Conservation (phyloP, 2,329 filamentous ascomycete genomes). For the Penicillium vulpinum region DNA sequence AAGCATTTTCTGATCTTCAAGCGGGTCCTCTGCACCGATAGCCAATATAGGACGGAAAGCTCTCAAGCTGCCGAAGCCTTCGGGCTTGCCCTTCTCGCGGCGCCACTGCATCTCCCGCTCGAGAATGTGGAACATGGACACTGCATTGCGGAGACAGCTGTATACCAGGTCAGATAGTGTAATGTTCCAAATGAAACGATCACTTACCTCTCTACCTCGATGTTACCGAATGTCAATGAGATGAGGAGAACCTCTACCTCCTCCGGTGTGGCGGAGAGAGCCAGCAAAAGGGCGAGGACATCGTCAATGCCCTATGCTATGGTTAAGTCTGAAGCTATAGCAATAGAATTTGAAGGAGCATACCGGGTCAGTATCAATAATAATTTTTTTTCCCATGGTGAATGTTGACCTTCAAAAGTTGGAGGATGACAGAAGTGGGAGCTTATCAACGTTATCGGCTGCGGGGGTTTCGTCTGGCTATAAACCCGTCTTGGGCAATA, state of each 20-base stretch:
- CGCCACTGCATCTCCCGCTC: slow-evolving; percentile 88
- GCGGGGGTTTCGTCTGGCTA: slow-evolving; percentile 2
- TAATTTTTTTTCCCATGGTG: slow-evolving; percentile 72
- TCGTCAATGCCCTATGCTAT: slow-evolving; percentile 73
- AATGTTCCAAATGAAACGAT: not conserved
- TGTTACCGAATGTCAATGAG: slow-evolving; percentile 91
- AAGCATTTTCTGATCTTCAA: slow-evolving; percentile 78
- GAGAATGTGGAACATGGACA: slow-evolving; percentile 87
- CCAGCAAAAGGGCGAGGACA: slow-evolving; percentile 81
- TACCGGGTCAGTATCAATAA: slow-evolving; percentile 96
- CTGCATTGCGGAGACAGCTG: slow-evolving; percentile 82
- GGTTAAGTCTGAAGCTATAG: not conserved
- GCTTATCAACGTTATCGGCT: slow-evolving; percentile 14
- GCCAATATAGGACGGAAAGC: slow-evolving; percentile 79
- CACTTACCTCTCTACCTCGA: slow-evolving; percentile 73
- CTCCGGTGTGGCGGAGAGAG: slow-evolving; percentile 75
- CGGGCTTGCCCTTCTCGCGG: slow-evolving; percentile 62
- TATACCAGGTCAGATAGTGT: not conserved
- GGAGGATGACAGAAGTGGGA: slow-evolving; percentile 2
- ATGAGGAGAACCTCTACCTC: slow-evolving; percentile 84
- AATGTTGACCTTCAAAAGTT: not conserved
- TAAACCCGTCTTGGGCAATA: not conserved
- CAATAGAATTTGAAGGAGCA: slow-evolving; percentile 13
- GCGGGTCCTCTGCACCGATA: slow-evolving; percentile 78
- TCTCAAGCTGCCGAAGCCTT: slow-evolving; percentile 72